phyloP scores from a whole-genome alignment of 73 alveolate genomes.

The Paraurostyla sp. region DNA sequence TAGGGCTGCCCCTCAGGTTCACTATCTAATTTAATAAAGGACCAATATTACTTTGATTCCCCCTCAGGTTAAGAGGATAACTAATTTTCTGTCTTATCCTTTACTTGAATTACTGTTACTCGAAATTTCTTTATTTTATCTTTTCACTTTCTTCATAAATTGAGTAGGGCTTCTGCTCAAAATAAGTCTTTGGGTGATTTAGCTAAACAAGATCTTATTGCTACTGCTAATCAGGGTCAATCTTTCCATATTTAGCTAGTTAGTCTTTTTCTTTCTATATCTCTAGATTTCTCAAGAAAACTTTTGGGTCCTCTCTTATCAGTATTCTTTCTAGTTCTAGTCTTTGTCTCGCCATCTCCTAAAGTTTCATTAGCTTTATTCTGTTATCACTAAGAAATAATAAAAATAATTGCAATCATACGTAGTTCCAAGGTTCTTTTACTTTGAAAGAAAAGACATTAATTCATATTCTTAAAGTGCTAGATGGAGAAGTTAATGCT shows the following conservation, averaged over 20 bases:
- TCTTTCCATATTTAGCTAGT: constrained; percentile 33
- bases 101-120: constrained; percentile 1
- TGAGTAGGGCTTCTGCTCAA: constrained; percentile 22
- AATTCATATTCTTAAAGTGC: constrained; percentile 51
- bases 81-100: constrained; percentile 31
- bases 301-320: constrained; percentile 49
- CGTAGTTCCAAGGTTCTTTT: constrained; percentile 3
- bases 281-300: constrained; percentile 5
- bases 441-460: constrained; percentile 1
- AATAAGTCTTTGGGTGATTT: constrained; percentile 34
- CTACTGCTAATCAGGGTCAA: background rate
- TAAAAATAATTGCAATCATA: background rate
- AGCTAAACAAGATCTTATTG: background rate
- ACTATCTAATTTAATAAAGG: background rate
- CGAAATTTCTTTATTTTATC: background rate
- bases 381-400: background rate
- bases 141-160: background rate
- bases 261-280: constrained; percentile 23
- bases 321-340: constrained; percentile 30
- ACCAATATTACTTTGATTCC: background rate
- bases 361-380: background rate
- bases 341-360: constrained; percentile 41
- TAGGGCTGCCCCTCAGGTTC: background rate
- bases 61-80: background rate
- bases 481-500: background rate